These are phyloP conservation scores for Pseudogymnoascus sp. DNA, from an alignment of 2,329 filamentous ascomycete genomes.

Conservation along the genomic window DNA sequence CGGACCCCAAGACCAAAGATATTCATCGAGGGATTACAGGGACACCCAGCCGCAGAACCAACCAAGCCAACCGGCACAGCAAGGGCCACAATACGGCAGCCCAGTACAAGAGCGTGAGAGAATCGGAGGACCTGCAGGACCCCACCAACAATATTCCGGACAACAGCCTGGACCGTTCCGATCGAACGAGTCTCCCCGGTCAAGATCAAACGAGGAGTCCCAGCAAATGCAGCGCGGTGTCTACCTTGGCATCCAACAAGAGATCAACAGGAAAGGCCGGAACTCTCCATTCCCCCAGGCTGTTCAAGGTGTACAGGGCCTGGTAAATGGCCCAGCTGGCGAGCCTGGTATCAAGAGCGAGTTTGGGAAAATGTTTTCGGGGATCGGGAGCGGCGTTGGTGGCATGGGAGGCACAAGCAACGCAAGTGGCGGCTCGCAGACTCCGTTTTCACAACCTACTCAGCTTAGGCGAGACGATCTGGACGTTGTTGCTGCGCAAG, in stretches of 20 bases:
- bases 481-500: slow-evolving; percentile 36
- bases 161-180: slow-evolving; percentile 33
- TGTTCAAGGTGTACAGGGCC: slow-evolving; percentile 82
- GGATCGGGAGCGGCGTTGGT: slow-evolving; percentile 67
- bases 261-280: slow-evolving; percentile 71
- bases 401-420: slow-evolving; percentile 40
- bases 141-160: slow-evolving; percentile 26
- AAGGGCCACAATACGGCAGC: slow-evolving; percentile 24
- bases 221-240: slow-evolving; percentile 51
- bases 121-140: slow-evolving; percentile 23
- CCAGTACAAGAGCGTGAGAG: slow-evolving; percentile 8
- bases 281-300: slow-evolving; percentile 86
- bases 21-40: slow-evolving; percentile 25
- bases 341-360: slow-evolving; percentile 92
- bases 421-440: slow-evolving; percentile 41
- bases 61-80: slow-evolving; percentile 27
- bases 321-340: slow-evolving; percentile 66
- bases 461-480: slow-evolving; percentile 44
- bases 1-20: slow-evolving; percentile 27
- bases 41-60: slow-evolving; percentile 26
- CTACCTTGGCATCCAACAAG: slow-evolving; percentile 67
- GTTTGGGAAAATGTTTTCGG: slow-evolving; percentile 89
- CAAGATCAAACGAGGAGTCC: slow-evolving; percentile 40
- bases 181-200: slow-evolving; percentile 37
- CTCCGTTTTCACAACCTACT: slow-evolving; percentile 36